Conservation (phyloP, 2,329 filamentous ascomycete genomes). For the Phyllosticta citribraziliensis region DNA sequence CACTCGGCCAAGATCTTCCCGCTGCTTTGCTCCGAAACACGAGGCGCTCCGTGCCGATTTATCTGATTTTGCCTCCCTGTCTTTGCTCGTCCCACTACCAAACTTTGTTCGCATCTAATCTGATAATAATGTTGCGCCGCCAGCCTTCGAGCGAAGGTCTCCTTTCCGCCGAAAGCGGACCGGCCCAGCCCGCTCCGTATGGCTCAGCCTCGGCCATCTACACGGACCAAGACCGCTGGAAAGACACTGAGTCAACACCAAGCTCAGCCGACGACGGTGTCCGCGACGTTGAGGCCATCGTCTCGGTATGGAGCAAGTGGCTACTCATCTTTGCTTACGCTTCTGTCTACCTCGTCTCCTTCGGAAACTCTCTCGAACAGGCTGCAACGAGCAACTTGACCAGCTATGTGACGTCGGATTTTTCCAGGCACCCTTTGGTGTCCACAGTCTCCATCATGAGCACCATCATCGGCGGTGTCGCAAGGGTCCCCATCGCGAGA, state of each 20-base stretch:
- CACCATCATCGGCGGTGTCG: slow-evolving; percentile 26
- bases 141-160: neutral
- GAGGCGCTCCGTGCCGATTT: neutral
- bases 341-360: slow-evolving; percentile 35
- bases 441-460: slow-evolving; percentile 28
- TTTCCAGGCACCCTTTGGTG: slow-evolving; percentile 24
- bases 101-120: neutral
- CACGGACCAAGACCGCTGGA: neutral
- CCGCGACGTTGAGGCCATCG: slow-evolving; percentile 32
- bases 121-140: neutral
- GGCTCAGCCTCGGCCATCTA: neutral
- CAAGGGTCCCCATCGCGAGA: slow-evolving; percentile 30
- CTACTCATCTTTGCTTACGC: slow-evolving; percentile 31
- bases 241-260: neutral
- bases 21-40: neutral
- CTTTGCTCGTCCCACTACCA: neutral
- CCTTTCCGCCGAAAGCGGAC: neutral
- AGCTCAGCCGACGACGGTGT: slow-evolving; percentile 21
- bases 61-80: neutral
- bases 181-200: neutral
- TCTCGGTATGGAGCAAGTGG: slow-evolving; percentile 30
- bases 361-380: slow-evolving; percentile 40
- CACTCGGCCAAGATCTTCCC: neutral
- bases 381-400: slow-evolving; percentile 30
- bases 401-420: slow-evolving; percentile 31